A percentile compares a stretch with the other conserved stretches of the same genome.
Evolutionary conservation across 192 early-diverging fungal species (phyloP).

Genomic region (Rhizophlyctis rosea): DNA sequence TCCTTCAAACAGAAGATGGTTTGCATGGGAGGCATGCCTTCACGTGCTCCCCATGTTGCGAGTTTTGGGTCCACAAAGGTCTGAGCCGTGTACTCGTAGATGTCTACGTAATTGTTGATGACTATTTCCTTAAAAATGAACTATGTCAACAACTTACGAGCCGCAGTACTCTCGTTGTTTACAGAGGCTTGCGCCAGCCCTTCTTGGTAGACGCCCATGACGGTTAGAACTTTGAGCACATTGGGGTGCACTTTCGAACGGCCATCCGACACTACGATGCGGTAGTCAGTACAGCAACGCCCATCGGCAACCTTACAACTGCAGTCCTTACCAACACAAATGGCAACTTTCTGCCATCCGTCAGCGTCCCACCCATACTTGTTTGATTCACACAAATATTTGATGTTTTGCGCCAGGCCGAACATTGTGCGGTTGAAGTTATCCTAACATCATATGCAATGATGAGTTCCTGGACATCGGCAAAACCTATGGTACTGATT

Average conservation of each 20-base stretch:
- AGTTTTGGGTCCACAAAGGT: slow-evolving; percentile 69
- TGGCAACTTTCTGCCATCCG: slow-evolving; percentile 82
- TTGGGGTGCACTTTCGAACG: slow-evolving; percentile 69
- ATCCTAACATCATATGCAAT: slow-evolving; percentile 76
- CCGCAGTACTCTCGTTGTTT: slow-evolving; percentile 62
- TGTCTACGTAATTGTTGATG: slow-evolving; percentile 11
- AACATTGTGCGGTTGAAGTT: slow-evolving; percentile 86
- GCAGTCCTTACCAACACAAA: slow-evolving; percentile 60
- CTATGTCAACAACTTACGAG: slow-evolving; percentile 20
- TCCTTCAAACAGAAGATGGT: slow-evolving; percentile 87
- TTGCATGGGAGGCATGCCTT: slow-evolving; percentile 70
- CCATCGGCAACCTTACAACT: too few species aligned
- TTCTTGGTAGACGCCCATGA: slow-evolving; percentile 83
- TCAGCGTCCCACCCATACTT: slow-evolving; percentile 59
- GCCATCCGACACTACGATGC: slow-evolving; percentile 65
- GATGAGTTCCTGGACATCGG: slow-evolving; percentile 51
- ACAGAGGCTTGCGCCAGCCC: slow-evolving; percentile 67
- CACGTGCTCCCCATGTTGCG: slow-evolving; percentile 62
- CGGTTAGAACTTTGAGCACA: slow-evolving; percentile 66
- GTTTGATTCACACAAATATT: slow-evolving; percentile 40
- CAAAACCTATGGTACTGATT: background rate
- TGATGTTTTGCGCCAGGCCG: slow-evolving; percentile 72
- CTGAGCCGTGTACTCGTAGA: slow-evolving; percentile 77
- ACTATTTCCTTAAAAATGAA: background rate
- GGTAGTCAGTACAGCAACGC: too few species aligned